These are phyloP conservation scores for Chenopodium suecicum DNA, from an alignment of 148 eudicot genomes.

Conservation along the genomic window DNA sequence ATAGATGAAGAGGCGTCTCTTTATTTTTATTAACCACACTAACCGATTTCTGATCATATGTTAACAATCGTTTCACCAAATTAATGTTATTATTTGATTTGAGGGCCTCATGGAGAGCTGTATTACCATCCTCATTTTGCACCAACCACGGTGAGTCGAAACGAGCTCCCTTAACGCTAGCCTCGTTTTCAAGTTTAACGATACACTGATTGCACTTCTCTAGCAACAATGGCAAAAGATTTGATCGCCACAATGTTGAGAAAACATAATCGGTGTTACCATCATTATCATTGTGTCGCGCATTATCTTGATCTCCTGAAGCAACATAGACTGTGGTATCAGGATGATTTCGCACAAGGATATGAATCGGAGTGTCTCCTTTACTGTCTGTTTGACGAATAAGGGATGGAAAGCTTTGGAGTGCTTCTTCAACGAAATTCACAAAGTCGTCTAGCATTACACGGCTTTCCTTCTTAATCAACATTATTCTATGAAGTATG, in stretches of 20 bases:
- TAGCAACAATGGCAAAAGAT: background rate
- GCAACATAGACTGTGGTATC: background rate
- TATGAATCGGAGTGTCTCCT: slow-evolving; percentile 2
- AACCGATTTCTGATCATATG: background rate
- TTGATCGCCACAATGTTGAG: background rate
- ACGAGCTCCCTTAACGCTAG: no score
- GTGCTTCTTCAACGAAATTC: background rate
- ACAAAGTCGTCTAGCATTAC: background rate
- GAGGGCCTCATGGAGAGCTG: background rate
- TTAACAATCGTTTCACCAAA: background rate
- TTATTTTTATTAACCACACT: background rate
- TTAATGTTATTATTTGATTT: background rate
- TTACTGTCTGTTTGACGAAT: background rate
- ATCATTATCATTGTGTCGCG: background rate
- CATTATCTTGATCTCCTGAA: background rate
- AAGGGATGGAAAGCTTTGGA: background rate
- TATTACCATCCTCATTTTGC: background rate
- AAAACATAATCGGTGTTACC: no score
- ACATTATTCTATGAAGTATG: background rate
- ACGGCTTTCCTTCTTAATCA: background rate
- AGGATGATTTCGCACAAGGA: background rate
- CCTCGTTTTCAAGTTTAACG: background rate
- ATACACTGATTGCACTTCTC: background rate
- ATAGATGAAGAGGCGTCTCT: background rate
- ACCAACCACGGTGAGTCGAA: background rate